Conservation (phyloP, 2,329 filamentous ascomycete genomes). For the Aspergillus sp. region DNA sequence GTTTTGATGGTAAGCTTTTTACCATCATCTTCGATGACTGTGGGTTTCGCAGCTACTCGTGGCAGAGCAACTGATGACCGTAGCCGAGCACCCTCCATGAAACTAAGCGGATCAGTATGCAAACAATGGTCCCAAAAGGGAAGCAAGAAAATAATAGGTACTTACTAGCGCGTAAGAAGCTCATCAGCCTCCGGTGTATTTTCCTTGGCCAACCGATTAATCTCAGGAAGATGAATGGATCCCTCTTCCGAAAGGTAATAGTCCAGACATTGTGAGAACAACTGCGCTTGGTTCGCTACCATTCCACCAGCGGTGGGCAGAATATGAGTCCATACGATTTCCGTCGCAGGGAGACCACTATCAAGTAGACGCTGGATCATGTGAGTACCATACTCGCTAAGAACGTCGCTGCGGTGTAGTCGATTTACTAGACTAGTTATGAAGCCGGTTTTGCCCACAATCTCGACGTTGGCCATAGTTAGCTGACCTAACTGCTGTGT, state of each 20-base stretch:
- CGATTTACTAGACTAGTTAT: slow-evolving; percentile 42
- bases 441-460: slow-evolving; percentile 43
- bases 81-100: slow-evolving; percentile 43
- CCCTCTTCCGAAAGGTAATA: slow-evolving; percentile 56
- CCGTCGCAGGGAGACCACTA: slow-evolving; percentile 46
- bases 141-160: not conserved
- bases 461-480: slow-evolving; percentile 50
- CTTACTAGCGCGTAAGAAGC: slow-evolving; percentile 52
- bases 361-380: slow-evolving; percentile 56
- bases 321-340: slow-evolving; percentile 58
- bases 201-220: slow-evolving; percentile 49
- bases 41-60: slow-evolving; percentile 34
- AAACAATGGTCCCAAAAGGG: not conserved
- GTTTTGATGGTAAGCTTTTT: slow-evolving; percentile 33
- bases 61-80: slow-evolving; percentile 39
- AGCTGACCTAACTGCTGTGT: slow-evolving; percentile 52
- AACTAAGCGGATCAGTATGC: slow-evolving; percentile 24
- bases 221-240: slow-evolving; percentile 47
- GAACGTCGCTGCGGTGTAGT: slow-evolving; percentile 42
- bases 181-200: slow-evolving; percentile 49
- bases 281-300: slow-evolving; percentile 58
- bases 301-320: slow-evolving; percentile 58
- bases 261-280: slow-evolving; percentile 59
- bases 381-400: slow-evolving; percentile 56
- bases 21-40: slow-evolving; percentile 36